Conservation (phyloP, 2,329 filamentous ascomycete species). For the Fusarium tricinctum region DNA sequence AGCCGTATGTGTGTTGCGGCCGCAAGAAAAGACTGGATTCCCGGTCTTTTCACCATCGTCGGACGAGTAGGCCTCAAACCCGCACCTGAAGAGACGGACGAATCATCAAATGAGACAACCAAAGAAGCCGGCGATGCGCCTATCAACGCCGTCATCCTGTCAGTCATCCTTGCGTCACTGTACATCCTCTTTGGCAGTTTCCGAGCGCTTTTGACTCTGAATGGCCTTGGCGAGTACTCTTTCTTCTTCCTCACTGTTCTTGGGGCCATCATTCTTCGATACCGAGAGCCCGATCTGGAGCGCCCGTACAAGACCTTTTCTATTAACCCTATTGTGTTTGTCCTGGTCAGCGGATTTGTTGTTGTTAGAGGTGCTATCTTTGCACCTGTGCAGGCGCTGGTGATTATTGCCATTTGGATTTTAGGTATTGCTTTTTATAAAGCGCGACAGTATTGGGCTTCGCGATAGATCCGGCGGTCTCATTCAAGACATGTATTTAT, state of each 20-base stretch:
- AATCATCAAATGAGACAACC: background rate
- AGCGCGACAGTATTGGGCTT: slow-evolving; percentile 20
- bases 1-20: slow-evolving; percentile 73
- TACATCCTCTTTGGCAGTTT: slow-evolving; percentile 74
- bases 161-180: slow-evolving; percentile 63
- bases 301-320: slow-evolving; percentile 70
- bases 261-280: slow-evolving; percentile 69
- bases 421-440: slow-evolving; percentile 63
- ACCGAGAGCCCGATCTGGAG: slow-evolving; percentile 66
- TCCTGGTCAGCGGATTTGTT: slow-evolving; percentile 71
- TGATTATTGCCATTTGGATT: slow-evolving; percentile 66
- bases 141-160: slow-evolving; percentile 67
- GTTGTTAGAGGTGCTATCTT: slow-evolving; percentile 71
- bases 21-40: slow-evolving; percentile 66
- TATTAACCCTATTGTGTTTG: slow-evolving; percentile 66
- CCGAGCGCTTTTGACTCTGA: slow-evolving; percentile 71
- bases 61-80: slow-evolving; percentile 57
- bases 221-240: slow-evolving; percentile 71
- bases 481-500: background rate
- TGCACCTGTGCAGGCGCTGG: slow-evolving; percentile 66
- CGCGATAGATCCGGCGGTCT: background rate
- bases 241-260: slow-evolving; percentile 75
- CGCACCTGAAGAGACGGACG: background rate
- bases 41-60: slow-evolving; percentile 60
- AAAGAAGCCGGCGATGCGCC: slow-evolving; percentile 63